Evolutionary conservation across 176 grass and related monocot species (phyloP).

Genomic region (Oropetium thomaeum): DNA sequence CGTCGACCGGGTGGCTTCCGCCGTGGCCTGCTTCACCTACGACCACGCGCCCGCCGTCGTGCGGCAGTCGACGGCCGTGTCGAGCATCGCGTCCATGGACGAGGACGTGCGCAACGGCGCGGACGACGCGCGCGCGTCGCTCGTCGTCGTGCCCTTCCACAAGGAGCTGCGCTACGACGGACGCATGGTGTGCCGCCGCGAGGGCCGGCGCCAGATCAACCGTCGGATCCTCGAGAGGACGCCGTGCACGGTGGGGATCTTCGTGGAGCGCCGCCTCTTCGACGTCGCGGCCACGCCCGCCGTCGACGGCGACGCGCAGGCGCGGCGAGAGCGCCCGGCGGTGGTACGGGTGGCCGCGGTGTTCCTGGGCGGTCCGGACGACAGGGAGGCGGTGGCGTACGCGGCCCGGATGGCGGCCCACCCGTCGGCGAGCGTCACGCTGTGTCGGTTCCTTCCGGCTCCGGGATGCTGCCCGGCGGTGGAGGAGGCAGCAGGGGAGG

Average conservation of each 20-base stretch:
- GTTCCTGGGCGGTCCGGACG: slow-evolving; percentile 63
- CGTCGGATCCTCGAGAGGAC: slow-evolving; percentile 37
- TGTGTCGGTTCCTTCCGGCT: slow-evolving; percentile 34
- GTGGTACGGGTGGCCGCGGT: slow-evolving; percentile 53
- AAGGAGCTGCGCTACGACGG: slow-evolving; percentile 70
- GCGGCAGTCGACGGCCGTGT: slow-evolving; percentile 49
- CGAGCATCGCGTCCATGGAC: slow-evolving; percentile 54
- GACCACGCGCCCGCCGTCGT: slow-evolving; percentile 30
- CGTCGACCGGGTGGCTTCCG: slow-evolving; percentile 40
- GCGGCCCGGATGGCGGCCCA: slow-evolving; percentile 45
- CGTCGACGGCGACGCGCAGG: too few species aligned
- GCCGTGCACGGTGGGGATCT: slow-evolving; percentile 65
- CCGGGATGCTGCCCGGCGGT: not conserved
- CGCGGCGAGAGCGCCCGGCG: too few species aligned
- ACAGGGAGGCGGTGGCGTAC: slow-evolving; percentile 60
- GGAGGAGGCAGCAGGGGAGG: not conserved
- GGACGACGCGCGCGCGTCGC: slow-evolving; percentile 54
- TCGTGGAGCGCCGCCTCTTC: slow-evolving; percentile 50
- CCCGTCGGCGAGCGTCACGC: slow-evolving; percentile 29
- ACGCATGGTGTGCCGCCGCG: slow-evolving; percentile 49
- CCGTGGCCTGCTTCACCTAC: slow-evolving; percentile 34
- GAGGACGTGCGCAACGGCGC: slow-evolving; percentile 54
- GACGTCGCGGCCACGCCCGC: not conserved
- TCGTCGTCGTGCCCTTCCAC: slow-evolving; percentile 63
- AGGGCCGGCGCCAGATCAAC: slow-evolving; percentile 47